Conservation (phyloP, 163 green algal species). For the Scenedesmus sp. region DNA sequence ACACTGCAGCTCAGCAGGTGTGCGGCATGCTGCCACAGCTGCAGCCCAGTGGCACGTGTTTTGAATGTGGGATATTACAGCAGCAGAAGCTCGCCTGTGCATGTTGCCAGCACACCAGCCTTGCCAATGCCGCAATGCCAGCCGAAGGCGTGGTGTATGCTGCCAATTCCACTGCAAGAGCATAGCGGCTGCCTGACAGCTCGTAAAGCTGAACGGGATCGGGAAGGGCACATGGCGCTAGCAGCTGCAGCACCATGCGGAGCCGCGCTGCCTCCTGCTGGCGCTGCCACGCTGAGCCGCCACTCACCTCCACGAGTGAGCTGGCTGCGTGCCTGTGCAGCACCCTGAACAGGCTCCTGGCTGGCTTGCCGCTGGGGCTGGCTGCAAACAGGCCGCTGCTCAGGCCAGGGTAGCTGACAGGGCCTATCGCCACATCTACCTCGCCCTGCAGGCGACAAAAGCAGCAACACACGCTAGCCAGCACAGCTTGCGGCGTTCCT, state of each 20-base stretch:
- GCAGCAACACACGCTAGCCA: neutral
- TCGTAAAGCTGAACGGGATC: neutral
- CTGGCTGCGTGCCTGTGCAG: constrained; percentile 40
- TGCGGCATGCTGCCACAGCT: neutral
- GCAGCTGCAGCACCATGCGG: no score
- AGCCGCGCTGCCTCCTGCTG: no score
- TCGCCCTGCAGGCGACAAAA: constrained; percentile 47
- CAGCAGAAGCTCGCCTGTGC: neutral
- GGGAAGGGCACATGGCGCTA: neutral
- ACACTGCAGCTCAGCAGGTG: neutral
- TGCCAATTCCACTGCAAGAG: neutral
- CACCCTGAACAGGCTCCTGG: constrained; percentile 58
- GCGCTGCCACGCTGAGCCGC: neutral
- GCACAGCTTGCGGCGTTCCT: neutral
- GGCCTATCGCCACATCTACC: constrained; percentile 61
- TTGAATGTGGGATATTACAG: neutral
- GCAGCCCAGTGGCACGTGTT: neutral
- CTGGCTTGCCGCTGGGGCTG: constrained; percentile 56
- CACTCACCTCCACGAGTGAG: constrained; percentile 62
- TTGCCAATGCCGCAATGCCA: neutral
- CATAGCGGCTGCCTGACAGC: neutral
- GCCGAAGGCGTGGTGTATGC: no score
- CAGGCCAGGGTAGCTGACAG: constrained; percentile 52
- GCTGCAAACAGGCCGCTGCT: constrained; percentile 62
- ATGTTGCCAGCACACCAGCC: neutral